Conservation (phyloP, 2,329 filamentous ascomycete species). For the Penicillium hesseltinei region DNA sequence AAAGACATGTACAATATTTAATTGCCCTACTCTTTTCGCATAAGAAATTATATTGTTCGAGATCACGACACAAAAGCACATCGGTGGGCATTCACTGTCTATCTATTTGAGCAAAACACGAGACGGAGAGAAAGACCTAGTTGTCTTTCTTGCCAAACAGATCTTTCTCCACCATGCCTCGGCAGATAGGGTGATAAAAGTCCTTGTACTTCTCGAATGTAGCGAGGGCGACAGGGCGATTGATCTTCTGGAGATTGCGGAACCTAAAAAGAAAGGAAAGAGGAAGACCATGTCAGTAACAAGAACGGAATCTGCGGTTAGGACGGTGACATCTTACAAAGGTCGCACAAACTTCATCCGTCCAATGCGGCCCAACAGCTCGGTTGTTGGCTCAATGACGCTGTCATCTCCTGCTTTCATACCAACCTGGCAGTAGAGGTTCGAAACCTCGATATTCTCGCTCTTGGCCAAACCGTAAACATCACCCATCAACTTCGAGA, state of each 20-base stretch:
- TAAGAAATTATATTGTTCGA: not conserved
- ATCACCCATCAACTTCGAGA: conserved; percentile 69
- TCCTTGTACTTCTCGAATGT: conserved; percentile 85
- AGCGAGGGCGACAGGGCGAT: conserved; percentile 70
- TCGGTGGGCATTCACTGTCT: not conserved
- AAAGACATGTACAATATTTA: conserved; percentile 16
- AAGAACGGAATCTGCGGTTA: not conserved
- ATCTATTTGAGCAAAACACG: not conserved
- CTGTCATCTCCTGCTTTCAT: conserved; percentile 69
- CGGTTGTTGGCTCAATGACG: conserved; percentile 68
- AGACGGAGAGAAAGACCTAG: not conserved
- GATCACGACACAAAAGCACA: not conserved
- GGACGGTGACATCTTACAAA: conserved; percentile 51
- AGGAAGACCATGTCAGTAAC: conserved; percentile 12
- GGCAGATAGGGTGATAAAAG: conserved; percentile 95
- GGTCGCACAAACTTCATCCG: conserved; percentile 97
- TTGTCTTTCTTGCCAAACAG: conserved; percentile 51
- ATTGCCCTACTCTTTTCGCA: conserved; percentile 4
- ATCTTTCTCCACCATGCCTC: conserved; percentile 82
- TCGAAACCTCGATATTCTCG: conserved; percentile 81
- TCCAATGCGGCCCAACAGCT: conserved; percentile 77
- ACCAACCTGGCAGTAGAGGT: conserved; percentile 75
- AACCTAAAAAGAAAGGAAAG: conserved; percentile 37
- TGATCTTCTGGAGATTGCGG: conserved; percentile 69
- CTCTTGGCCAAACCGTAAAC: conserved; percentile 72